Evolutionary conservation across 768 basidiomycete species (phyloP).

Genomic region (Polyporus arcularius): DNA sequence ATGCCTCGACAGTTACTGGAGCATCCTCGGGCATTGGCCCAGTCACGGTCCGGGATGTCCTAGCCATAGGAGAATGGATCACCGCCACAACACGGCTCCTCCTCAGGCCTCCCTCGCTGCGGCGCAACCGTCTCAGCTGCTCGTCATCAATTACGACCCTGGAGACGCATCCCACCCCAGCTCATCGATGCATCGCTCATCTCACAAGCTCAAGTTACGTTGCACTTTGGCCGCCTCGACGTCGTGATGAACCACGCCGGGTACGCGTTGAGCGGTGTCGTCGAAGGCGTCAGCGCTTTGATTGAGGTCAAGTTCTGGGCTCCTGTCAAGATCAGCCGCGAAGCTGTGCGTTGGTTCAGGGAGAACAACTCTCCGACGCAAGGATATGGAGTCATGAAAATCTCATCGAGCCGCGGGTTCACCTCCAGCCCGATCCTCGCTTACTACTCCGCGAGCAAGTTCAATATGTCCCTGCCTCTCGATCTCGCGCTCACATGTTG

Average conservation of each 20-base stretch:
- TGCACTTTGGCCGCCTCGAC: conserved; percentile 32
- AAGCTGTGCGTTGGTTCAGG: conserved; percentile 20
- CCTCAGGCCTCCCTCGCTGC: conserved; percentile 25
- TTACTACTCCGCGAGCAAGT: conserved; percentile 38
- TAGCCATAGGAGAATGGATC: conserved; percentile 34
- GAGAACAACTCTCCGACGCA: conserved; percentile 20
- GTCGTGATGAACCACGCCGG: conserved; percentile 34
- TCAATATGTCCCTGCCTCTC: conserved; percentile 28
- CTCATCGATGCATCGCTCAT: conserved; percentile 9
- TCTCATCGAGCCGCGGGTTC: conserved; percentile 36
- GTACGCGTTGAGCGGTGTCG: conserved; percentile 32
- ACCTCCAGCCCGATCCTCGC: conserved; percentile 32
- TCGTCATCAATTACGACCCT: conserved; percentile 34
- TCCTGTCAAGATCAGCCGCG: conserved; percentile 36
- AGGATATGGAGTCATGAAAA: conserved; percentile 31
- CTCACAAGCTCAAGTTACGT: no score
- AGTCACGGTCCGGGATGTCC: conserved; percentile 30
- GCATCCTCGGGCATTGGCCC: conserved; percentile 35
- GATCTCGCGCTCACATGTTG: no score
- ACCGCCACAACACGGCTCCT: conserved; percentile 33
- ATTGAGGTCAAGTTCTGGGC: conserved; percentile 51
- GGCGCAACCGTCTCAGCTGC: conserved; percentile 28
- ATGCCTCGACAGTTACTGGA: conserved; percentile 31
- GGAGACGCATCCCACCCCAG: conserved; percentile 19
- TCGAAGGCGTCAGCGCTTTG: conserved; percentile 37